Conservation (phyloP, 192 early-diverging fungal species). For the Haplosporangium gracile region DNA sequence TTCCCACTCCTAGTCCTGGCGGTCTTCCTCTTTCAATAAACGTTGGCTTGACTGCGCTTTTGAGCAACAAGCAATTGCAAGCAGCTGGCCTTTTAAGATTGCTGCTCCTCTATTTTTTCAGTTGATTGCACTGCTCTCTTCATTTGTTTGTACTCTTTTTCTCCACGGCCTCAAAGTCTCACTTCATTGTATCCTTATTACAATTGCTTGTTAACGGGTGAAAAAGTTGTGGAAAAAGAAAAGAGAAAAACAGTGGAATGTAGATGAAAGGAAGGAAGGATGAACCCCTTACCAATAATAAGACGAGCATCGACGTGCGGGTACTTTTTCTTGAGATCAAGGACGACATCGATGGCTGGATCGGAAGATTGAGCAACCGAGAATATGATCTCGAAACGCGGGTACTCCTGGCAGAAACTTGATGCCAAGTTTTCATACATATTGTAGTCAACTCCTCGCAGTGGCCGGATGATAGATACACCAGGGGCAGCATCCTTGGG, state of each 20-base stretch:
- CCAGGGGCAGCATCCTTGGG: conserved; percentile 69
- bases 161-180: neutral
- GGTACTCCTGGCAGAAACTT: conserved; percentile 89
- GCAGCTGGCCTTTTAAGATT: conserved; percentile 3
- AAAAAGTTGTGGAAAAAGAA: neutral
- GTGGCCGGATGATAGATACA: conserved; percentile 92
- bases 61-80: neutral
- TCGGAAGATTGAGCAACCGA: conserved; percentile 85
- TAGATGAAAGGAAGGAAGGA: neutral
- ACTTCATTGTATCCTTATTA: neutral
- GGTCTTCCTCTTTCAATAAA: neutral
- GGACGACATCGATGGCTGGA: conserved; percentile 83
- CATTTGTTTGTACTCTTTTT: neutral
- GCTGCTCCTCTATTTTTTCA: conserved; percentile 1
- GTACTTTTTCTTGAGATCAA: conserved; percentile 75
- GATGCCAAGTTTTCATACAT: conserved; percentile 86
- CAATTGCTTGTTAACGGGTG: neutral
- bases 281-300: conserved; percentile 74
- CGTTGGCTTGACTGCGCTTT: neutral
- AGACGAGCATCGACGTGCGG: conserved; percentile 81
- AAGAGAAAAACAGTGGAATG: neutral
- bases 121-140: conserved; percentile 3
- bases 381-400: conserved; percentile 89
- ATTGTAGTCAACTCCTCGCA: conserved; percentile 93
- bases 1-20: neutral